phyloP scores from a whole-genome alignment of 305 asterid genomes.

The Nicotiana rustica region DNA sequence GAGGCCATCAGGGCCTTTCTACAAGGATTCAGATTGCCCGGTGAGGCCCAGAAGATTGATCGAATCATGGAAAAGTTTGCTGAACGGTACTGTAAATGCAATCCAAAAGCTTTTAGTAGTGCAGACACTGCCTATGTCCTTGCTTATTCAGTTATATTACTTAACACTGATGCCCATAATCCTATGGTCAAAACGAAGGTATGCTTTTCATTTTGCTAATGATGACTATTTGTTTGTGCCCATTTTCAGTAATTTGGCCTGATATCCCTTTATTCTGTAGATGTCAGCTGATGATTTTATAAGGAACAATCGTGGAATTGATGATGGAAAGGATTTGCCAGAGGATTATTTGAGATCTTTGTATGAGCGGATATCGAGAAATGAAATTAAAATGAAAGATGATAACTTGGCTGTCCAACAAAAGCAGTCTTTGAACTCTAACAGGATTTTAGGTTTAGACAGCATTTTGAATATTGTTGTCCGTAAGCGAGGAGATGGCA shows the following conservation, averaged over 20 bases:
- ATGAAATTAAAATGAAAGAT: slow-evolving; percentile 98
- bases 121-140: slow-evolving; percentile 99
- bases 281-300: slow-evolving; percentile 98
- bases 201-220: slow-evolving; percentile 38
- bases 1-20: slow-evolving; percentile 96
- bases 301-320: slow-evolving; percentile 97
- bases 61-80: slow-evolving; percentile 99
- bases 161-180: slow-evolving; percentile 98
- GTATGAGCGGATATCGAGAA: slow-evolving; percentile 87
- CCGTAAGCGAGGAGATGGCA: slow-evolving; percentile 86
- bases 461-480: slow-evolving; percentile 90
- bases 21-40: slow-evolving; percentile 96
- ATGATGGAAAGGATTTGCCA: slow-evolving; percentile 97
- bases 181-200: slow-evolving; percentile 99
- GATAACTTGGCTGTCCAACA: slow-evolving; percentile 88
- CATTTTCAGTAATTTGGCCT: slow-evolving; percentile 11
- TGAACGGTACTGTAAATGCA: slow-evolving; percentile 96
- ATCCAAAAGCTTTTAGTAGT: slow-evolving; percentile 87
- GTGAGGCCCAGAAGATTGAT: slow-evolving; percentile 99
- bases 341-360: slow-evolving; percentile 95
- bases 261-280: slow-evolving; percentile 46
- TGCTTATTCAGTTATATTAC: slow-evolving; percentile 97
- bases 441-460: slow-evolving; percentile 84
- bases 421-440: slow-evolving; percentile 85
- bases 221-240: slow-evolving; percentile 1